phyloP scores from a whole-genome alignment of 345 rosid genomes.

The Citrus glauca region DNA sequence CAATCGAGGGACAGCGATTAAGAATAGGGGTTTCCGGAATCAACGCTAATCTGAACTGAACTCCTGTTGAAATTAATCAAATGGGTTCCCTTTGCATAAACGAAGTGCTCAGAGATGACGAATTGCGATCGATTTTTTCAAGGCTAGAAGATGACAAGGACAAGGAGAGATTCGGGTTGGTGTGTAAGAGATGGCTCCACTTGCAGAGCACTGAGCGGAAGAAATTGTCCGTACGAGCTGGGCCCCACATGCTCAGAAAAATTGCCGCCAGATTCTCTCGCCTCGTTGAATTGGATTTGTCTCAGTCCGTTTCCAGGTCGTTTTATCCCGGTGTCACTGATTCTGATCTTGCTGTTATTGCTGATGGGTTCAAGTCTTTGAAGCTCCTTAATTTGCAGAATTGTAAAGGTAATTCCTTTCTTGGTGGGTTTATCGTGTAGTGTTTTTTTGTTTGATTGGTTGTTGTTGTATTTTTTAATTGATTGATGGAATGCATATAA shows the following conservation, averaged over 20 bases:
- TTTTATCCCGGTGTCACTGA: slow-evolving; percentile 89
- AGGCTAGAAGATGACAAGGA: slow-evolving; percentile 67
- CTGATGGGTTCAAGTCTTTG: slow-evolving; percentile 61
- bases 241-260: slow-evolving; percentile 80
- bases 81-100: slow-evolving; percentile 60
- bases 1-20: neutral
- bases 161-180: slow-evolving; percentile 84
- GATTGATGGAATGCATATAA: neutral
- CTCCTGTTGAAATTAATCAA: neutral
- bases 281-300: slow-evolving; percentile 73
- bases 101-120: slow-evolving; percentile 73
- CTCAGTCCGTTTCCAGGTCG: slow-evolving; percentile 88
- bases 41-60: neutral
- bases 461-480: neutral
- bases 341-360: slow-evolving; percentile 71
- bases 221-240: slow-evolving; percentile 88
- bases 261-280: slow-evolving; percentile 79
- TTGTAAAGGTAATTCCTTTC: slow-evolving; percentile 56
- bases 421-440: neutral
- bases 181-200: slow-evolving; percentile 83
- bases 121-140: slow-evolving; percentile 60
- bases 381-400: slow-evolving; percentile 54
- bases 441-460: neutral
- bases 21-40: slow-evolving; percentile 11
- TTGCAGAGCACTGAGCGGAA: slow-evolving; percentile 87